Base-by-base conservation (phyloP, 179 eudicot genomes). In the Patellifolia procumbens region DNA sequence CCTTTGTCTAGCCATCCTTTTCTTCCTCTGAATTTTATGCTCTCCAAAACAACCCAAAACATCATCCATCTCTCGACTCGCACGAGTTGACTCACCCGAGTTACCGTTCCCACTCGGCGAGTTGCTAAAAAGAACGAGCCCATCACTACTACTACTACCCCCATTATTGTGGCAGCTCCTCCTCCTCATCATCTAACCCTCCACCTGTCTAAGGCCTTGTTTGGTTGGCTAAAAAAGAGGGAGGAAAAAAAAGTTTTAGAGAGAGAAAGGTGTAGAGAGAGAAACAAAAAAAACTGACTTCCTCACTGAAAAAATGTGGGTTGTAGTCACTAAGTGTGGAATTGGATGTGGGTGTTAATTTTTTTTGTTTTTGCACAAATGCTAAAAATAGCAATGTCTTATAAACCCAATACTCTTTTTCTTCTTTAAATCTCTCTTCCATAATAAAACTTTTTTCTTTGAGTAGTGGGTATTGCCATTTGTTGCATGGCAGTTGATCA, bases 1-100 rank as follows among this genome's bases (percentile, higher is more conserved):
- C 61, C 91, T 81, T 39, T 77, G 82, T 68, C 95, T 73, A 0
- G 84, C 73, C 87, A 81, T 83, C 78, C 94, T 86, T 74, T 83
- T 88, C 83, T 85, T 85, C 85, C 87, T 86, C 74, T 68, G 80
- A 34, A 86, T 83, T 64, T 83, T 81, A 68, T 82, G 79, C 32
- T 74, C 84, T 0, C 85, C 86, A 29, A 73, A 56, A 7, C 70
- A 61, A 1, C 46, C 71, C 37, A 59, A 52, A 75, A 72, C 76
- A 12, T 17, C 75, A 32, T 62, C 12, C 20, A 13, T 29, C 53
- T 71, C n/a, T n/a, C n/a, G 70, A 72, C 62, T 67, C 77, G 74
- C 1, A 34, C 72, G 79, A 73, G 7, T 76, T 60, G 66, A 42
- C 61, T 69, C 79, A 43, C 11, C 15, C 37, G 70, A 24, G 70